Evolutionary conservation across 805 yeast species (phyloP).

Genomic region (Candida alai): DNA sequence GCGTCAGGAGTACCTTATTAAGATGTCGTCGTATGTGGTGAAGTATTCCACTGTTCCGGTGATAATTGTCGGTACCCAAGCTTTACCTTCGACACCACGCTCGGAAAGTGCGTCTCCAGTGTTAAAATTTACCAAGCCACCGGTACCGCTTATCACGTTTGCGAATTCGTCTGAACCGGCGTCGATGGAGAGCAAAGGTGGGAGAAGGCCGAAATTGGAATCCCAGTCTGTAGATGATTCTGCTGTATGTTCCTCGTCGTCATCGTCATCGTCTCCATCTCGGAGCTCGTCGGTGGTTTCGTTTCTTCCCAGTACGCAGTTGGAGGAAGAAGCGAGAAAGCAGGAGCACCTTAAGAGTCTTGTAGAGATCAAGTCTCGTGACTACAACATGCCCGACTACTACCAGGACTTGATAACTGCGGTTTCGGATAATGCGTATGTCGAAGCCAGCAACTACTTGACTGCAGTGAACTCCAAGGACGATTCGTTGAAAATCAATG

Average conservation of each 20-base stretch:
- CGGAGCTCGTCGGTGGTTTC: background rate
- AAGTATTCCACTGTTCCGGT: constrained; percentile 40
- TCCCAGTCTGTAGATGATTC: no score
- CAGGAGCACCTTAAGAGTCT: background rate
- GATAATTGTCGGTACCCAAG: constrained; percentile 26
- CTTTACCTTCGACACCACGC: background rate
- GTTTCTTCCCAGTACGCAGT: background rate
- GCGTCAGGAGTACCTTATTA: constrained; percentile 27
- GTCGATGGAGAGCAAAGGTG: constrained; percentile 1
- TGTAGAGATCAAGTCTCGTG: background rate
- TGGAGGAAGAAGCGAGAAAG: constrained; percentile 4
- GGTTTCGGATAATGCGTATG: constrained; percentile 21
- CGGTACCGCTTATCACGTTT: constrained; percentile 2
- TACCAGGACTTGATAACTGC: constrained; percentile 5
- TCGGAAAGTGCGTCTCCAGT: background rate
- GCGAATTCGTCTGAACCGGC: constrained; percentile 1
- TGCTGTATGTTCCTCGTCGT: background rate
- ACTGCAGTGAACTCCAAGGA: constrained; percentile 18
- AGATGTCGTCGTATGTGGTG: constrained; percentile 34
- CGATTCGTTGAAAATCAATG: constrained; percentile 21
- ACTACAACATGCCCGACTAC: constrained; percentile 5
- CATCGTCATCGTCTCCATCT: background rate
- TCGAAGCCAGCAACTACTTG: constrained; percentile 24
- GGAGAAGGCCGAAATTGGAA: background rate
- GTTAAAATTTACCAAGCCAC: background rate